Percentiles rank a stretch among this genome's conserved stretches.
These are phyloP conservation scores for Xylariaceae sp. DNA, from an alignment of 2,329 filamentous ascomycete genomes.

Conservation along the genomic window DNA sequence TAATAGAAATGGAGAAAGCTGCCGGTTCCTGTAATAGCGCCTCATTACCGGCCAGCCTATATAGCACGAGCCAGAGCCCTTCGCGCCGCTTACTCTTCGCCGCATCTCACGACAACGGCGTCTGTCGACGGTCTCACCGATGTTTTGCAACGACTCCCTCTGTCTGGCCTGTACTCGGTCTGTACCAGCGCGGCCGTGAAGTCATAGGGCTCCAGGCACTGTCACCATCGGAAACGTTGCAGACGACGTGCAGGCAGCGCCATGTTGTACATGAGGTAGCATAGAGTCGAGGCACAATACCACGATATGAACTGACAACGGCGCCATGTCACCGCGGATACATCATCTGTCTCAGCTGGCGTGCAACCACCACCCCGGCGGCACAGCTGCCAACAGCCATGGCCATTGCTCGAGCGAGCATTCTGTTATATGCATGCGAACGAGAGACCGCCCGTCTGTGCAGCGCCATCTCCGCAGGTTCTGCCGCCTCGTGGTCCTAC, in stretches of 20 bases:
- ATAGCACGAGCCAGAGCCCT: no score
- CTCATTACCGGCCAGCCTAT: no score
- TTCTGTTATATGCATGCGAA: background rate
- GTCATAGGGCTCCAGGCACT: slow-evolving; percentile 7
- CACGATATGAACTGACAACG: slow-evolving; percentile 10
- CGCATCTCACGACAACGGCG: no score
- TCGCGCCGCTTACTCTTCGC: no score
- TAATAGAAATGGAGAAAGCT: slow-evolving; percentile 14
- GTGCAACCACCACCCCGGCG: slow-evolving; percentile 10
- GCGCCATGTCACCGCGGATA: slow-evolving; percentile 11
- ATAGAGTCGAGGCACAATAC: background rate
- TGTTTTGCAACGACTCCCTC: no score
- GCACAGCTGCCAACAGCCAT: background rate
- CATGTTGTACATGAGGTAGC: slow-evolving; percentile 5
- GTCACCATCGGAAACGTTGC: slow-evolving; percentile 14
- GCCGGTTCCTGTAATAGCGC: no score
- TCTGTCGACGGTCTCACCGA: no score
- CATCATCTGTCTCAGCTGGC: slow-evolving; percentile 19
- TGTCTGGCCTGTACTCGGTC: no score
- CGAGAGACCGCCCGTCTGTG: background rate
- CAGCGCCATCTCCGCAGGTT: no score
- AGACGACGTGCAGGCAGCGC: slow-evolving; percentile 7
- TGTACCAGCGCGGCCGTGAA: background rate
- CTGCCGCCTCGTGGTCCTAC: background rate
- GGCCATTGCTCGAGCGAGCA: no score